A percentile compares a stretch with the other conserved stretches of the same genome.
These are phyloP conservation scores for Tillandsia leiboldiana DNA, from an alignment of 176 grass and related monocot species.

Conservation along the genomic window DNA sequence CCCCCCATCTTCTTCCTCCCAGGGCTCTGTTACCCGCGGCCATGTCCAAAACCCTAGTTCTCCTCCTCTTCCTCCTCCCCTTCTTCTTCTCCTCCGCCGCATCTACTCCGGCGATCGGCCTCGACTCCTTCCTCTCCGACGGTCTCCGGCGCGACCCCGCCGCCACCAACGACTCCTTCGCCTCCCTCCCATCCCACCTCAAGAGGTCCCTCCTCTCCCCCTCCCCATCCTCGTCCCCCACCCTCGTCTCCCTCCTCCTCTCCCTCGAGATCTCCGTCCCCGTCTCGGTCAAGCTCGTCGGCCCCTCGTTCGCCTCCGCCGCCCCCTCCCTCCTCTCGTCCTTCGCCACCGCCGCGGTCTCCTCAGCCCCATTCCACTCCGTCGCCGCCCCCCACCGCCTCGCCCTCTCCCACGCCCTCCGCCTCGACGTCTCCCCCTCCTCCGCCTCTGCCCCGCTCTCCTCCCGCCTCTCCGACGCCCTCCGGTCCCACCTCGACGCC, in stretches of 20 bases:
- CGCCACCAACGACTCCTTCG: slow-evolving; percentile 49
- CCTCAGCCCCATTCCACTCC: slow-evolving; percentile 47
- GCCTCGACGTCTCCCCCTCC: slow-evolving; percentile 25
- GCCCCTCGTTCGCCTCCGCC: slow-evolving; percentile 36
- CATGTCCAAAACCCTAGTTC: slow-evolving; percentile 29
- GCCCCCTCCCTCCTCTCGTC: slow-evolving; percentile 26
- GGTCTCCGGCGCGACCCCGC: slow-evolving; percentile 29
- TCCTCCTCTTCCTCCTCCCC: slow-evolving; percentile 1
- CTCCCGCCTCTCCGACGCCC: slow-evolving; percentile 15
- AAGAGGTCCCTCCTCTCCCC: slow-evolving; percentile 24
- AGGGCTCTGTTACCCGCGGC: not conserved
- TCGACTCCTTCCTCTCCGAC: slow-evolving; percentile 48
- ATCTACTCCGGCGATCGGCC: slow-evolving; percentile 21
- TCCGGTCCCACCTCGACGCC: slow-evolving; percentile 12
- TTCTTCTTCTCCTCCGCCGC: slow-evolving; percentile 2
- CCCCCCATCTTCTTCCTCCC: not conserved
- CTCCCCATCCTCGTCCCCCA: not conserved
- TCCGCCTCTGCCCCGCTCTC: slow-evolving; percentile 19
- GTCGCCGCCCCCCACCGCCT: slow-evolving; percentile 38
- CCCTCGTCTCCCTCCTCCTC: slow-evolving; percentile 33
- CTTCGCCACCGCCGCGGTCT: slow-evolving; percentile 27
- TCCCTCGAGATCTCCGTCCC: slow-evolving; percentile 38
- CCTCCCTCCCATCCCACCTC: slow-evolving; percentile 27
- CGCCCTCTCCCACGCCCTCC: slow-evolving; percentile 37
- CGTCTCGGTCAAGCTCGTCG: slow-evolving; percentile 50